Conservation (phyloP, 1,284 basidiomycete species). For the Blastosporella zonata region DNA sequence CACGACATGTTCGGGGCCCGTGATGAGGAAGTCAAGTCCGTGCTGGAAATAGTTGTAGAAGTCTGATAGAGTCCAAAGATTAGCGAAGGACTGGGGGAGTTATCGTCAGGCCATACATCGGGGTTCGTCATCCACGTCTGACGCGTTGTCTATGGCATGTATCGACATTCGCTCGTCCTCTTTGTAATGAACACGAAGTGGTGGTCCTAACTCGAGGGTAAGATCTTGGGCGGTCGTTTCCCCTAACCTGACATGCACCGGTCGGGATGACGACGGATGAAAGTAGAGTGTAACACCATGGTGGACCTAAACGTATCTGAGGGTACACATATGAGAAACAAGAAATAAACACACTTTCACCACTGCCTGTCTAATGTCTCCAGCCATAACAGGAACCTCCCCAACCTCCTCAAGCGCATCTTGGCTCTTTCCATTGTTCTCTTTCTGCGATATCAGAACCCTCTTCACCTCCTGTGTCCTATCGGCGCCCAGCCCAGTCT, state of each 20-base stretch:
- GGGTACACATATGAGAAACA: neutral
- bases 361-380: constrained; percentile 65
- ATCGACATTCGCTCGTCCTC: constrained; percentile 86
- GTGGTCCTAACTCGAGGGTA: constrained; percentile 73
- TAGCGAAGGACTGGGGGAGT: neutral
- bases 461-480: constrained; percentile 71
- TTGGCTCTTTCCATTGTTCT: constrained; percentile 46
- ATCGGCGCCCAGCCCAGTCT: constrained; percentile 49
- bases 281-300: constrained; percentile 71
- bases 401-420: constrained; percentile 69
- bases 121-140: constrained; percentile 41
- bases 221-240: constrained; percentile 81
- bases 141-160: constrained; percentile 49
- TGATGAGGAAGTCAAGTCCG: constrained; percentile 82
- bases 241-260: constrained; percentile 70
- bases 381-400: constrained; percentile 63
- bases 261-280: constrained; percentile 48
- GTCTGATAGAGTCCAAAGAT: constrained; percentile 42
- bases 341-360: constrained; percentile 49
- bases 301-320: constrained; percentile 51
- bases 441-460: constrained; percentile 70
- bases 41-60: constrained; percentile 93
- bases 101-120: constrained; percentile 36
- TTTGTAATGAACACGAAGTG: constrained; percentile 77
- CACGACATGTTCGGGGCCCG: constrained; percentile 67